These are phyloP conservation scores for Trametes cubensis DNA, from an alignment of 768 basidiomycete species.

Conservation along the genomic window DNA sequence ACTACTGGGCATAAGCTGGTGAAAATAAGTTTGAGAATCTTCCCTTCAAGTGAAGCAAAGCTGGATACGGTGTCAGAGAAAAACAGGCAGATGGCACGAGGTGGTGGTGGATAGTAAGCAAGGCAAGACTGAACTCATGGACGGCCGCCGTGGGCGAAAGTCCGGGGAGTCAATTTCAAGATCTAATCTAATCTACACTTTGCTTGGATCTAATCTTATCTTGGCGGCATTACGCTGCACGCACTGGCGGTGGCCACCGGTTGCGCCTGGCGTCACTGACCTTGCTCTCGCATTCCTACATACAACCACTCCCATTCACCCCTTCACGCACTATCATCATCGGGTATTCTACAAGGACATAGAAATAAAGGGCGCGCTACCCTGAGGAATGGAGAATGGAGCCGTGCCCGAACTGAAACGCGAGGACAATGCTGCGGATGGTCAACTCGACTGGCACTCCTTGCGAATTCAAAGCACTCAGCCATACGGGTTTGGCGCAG, in stretches of 20 bases:
- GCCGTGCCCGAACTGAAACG: neutral
- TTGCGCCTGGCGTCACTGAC: too few relatives aligned
- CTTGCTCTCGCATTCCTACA: too few relatives aligned
- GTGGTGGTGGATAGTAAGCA: neutral
- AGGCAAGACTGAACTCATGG: neutral
- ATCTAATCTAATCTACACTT: slow-evolving; percentile 1
- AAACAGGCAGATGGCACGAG: neutral
- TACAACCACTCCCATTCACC: neutral
- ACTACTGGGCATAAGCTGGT: too few relatives aligned
- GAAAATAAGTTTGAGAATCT: too few relatives aligned
- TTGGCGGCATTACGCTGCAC: neutral
- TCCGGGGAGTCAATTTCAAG: neutral
- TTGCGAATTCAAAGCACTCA: slow-evolving; percentile 51
- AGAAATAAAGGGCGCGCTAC: too few relatives aligned
- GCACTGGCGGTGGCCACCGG: too few relatives aligned
- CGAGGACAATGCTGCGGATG: neutral
- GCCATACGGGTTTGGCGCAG: slow-evolving; percentile 66
- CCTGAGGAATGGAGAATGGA: neutral
- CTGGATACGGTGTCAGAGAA: too few relatives aligned
- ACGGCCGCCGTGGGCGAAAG: neutral
- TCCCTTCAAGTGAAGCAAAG: too few relatives aligned
- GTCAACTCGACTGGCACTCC: slow-evolving; percentile 45
- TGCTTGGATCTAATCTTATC: neutral
- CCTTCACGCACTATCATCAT: neutral
- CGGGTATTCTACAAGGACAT: too few relatives aligned